Evolutionary conservation across 2,329 filamentous ascomycete species (phyloP).

Genomic region (Cladosporium sp.): DNA sequence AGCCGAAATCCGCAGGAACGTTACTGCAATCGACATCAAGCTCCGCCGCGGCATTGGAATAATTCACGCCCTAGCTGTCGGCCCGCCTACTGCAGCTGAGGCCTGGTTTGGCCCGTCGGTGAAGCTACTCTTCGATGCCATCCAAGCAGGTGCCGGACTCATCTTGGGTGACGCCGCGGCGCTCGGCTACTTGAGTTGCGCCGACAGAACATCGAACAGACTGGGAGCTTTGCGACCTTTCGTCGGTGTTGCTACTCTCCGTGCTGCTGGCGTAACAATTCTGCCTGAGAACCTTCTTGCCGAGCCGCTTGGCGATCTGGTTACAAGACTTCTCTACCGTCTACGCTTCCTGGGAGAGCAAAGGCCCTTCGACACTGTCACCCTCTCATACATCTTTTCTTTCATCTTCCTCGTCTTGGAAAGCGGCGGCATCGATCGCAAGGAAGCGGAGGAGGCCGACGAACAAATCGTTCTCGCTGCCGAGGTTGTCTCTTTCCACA

Average conservation of each 20-base stretch:
- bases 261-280: conserved; percentile 67
- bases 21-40: conserved; percentile 62
- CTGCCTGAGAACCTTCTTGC: conserved; percentile 65
- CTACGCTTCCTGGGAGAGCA: conserved; percentile 87
- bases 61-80: conserved; percentile 71
- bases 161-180: conserved; percentile 76
- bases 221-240: conserved; percentile 74
- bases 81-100: conserved; percentile 81
- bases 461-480: conserved; percentile 83
- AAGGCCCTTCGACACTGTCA: conserved; percentile 83
- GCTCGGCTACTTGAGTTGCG: conserved; percentile 70
- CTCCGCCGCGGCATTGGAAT: conserved; percentile 81
- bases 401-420: conserved; percentile 72
- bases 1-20: conserved; percentile 65
- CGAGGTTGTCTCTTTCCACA: conserved; percentile 85
- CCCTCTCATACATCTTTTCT: conserved; percentile 80
- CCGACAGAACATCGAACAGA: conserved; percentile 66
- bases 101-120: conserved; percentile 84
- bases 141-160: conserved; percentile 73
- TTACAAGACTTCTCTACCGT: conserved; percentile 85
- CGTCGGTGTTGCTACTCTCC: conserved; percentile 78
- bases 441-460: conserved; percentile 68
- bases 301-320: conserved; percentile 72
- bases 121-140: conserved; percentile 62
- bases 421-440: conserved; percentile 68